phyloP scores from a whole-genome alignment of 2,329 filamentous ascomycete species.

The Hypoxylon sp. region DNA sequence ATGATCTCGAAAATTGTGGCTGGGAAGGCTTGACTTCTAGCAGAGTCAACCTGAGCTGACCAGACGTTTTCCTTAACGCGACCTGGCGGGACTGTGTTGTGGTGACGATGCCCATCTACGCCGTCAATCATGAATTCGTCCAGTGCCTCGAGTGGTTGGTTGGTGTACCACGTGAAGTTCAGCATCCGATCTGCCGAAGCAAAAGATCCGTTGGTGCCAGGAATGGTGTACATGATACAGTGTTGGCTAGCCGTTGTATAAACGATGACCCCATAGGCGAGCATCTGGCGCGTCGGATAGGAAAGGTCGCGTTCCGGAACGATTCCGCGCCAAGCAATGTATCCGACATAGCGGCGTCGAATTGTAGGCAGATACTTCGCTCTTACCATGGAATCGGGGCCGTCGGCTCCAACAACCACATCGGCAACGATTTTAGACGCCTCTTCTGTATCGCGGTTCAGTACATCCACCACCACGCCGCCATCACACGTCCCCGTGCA shows the following conservation, averaged over 20 bases:
- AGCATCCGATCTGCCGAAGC: constrained; percentile 14
- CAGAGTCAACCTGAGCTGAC: neutral
- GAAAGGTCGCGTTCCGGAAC: constrained; percentile 21
- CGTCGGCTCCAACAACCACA: constrained; percentile 26
- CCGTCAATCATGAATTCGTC: constrained; percentile 14
- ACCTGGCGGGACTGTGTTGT: constrained; percentile 10
- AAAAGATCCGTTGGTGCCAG: constrained; percentile 16
- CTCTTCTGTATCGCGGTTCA: neutral
- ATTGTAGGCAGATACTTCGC: constrained; percentile 16
- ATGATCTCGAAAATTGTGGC: constrained; percentile 20
- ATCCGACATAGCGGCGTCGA: constrained; percentile 17
- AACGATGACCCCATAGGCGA: neutral
- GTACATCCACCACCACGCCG: neutral
- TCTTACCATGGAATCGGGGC: constrained; percentile 16
- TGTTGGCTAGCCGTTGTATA: constrained; percentile 13
- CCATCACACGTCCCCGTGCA: neutral
- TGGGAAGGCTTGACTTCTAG: neutral
- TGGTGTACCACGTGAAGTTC: constrained; percentile 31
- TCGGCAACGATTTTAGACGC: constrained; percentile 4
- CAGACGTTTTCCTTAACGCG: constrained; percentile 13
- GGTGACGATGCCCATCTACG: constrained; percentile 15
- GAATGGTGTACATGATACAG: constrained; percentile 25
- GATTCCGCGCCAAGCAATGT: constrained; percentile 29
- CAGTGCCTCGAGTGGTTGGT: constrained; percentile 11
- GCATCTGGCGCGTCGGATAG: neutral